Base-by-base conservation (phyloP, 1,284 basidiomycete species). In the Melampsora americana region DNA sequence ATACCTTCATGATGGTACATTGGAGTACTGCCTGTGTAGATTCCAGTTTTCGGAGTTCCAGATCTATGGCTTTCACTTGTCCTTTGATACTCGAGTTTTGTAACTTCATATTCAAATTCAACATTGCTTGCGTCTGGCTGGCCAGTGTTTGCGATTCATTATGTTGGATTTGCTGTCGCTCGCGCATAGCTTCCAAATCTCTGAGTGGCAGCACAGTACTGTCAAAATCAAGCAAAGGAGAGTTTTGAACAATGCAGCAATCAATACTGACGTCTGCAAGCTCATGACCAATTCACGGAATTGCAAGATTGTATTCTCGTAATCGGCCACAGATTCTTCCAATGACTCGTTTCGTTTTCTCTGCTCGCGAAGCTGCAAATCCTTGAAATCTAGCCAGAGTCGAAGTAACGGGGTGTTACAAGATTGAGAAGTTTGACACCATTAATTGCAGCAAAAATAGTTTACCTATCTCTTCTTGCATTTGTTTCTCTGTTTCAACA, bases 41-140 rank as follows among this genome's bases (percentile, higher is more conserved):
- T 80, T 96, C 92, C 69, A 95, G 86, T 79, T 88, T 89, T 81
- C 88, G 88, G 79, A 95, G 85, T 81, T 95, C 94, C 32, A 93
- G 86, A 78, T 97, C 94, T 77, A 97, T 90, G 23, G 87, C 89
- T 82, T 90, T 90, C 18, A 91, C 89, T 81, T 95, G 93, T 78
- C 91, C 91, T 86, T 95, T 96, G 48, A 89, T 87, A 0, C 91
- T 92, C 0, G 91, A 88, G 0, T 90, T 91, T 82, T 97, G 93
- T 3, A 97, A 86, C 82, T 92, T 95, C 82, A 95, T 86, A 82
- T 96, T 96, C 77, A 95, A 85, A 69, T 92, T 93, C 86, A 96
- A 89, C 85, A 96, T 90, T 0, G 77, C 90, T 88, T 73, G 93
- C 87, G 64, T 90, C 87, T 85, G 94, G 88, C 56, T 90, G 87